These are phyloP conservation scores for Annulohypoxylon maeteangense DNA, from an alignment of 495 filamentous ascomycete genomes.

Conservation along the genomic window DNA sequence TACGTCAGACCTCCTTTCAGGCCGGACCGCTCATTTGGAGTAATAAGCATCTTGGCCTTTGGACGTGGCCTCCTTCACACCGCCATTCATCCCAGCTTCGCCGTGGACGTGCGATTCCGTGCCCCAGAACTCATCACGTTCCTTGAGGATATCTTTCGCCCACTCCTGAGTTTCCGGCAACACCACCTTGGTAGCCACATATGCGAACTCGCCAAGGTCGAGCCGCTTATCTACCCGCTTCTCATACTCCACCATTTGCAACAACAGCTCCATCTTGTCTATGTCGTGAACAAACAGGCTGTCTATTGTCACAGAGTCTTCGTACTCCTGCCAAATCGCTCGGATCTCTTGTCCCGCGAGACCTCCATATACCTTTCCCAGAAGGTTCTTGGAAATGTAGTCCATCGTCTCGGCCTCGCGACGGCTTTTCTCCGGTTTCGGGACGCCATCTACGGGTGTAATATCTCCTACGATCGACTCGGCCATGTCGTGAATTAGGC, in stretches of 20 bases:
- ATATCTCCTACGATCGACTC: slow-evolving; percentile 95
- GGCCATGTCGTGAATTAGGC: slow-evolving; percentile 96
- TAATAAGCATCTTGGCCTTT: slow-evolving; percentile 58
- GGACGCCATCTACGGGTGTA: slow-evolving; percentile 82
- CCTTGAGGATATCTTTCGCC: slow-evolving; percentile 77
- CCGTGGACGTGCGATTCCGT: slow-evolving; percentile 53
- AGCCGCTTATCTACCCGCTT: slow-evolving; percentile 68
- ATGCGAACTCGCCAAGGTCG: slow-evolving; percentile 85
- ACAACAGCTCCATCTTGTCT: slow-evolving; percentile 92
- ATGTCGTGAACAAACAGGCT: slow-evolving; percentile 93
- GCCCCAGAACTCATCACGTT: slow-evolving; percentile 81
- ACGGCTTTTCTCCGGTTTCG: slow-evolving; percentile 81
- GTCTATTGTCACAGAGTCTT: slow-evolving; percentile 83
- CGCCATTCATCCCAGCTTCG: slow-evolving; percentile 53
- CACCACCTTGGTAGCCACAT: slow-evolving; percentile 76
- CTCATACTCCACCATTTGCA: slow-evolving; percentile 98
- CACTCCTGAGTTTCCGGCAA: slow-evolving; percentile 82
- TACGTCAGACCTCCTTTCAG: slow-evolving; percentile 30
- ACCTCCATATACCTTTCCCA: slow-evolving; percentile 79
- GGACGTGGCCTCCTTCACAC: slow-evolving; percentile 48
- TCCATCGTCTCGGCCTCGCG: slow-evolving; percentile 91
- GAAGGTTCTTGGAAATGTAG: slow-evolving; percentile 76
- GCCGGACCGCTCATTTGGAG: slow-evolving; percentile 30
- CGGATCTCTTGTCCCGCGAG: slow-evolving; percentile 73
- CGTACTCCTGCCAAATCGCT: slow-evolving; percentile 91